Base-by-base conservation (phyloP, 352 stramenopile species). In the Phytophthora pini region DNA sequence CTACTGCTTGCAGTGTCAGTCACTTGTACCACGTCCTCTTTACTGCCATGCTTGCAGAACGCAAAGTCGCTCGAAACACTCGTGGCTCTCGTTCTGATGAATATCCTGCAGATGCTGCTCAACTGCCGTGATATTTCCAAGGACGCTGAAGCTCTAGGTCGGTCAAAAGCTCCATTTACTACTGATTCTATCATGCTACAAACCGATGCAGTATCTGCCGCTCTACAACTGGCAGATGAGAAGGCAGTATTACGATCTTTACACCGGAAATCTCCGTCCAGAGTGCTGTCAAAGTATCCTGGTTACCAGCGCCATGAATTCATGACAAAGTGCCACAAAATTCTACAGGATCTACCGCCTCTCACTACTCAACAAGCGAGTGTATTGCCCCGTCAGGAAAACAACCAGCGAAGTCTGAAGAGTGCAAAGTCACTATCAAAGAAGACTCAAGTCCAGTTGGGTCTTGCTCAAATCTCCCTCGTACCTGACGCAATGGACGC, bases 1-100 rank as follows among this genome's bases (percentile, higher is more conserved):
- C 70, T 41, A 51, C 52, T 12, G 74, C 50, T 29, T 56, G 40
- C 26, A 70, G 52, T 13, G 61, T 65, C 11, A 47, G 64, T 0
- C 74, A 81, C 34, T 45, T 81, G 0, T 83, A 78, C 58, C 77
- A 86, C 48, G 46, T 73, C 8, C 45, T 82, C 7, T 85, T 85
- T 39, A 65, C 65, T 0, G 69, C 51, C 22, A 72, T 61, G 65
- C 24, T 51, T 86, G 1, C 74, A 86, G 40, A 77, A 68, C 15
- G 46, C 74, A 15, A 79, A 80, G 44, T 81, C 77, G 1, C 24
- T 55, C 1, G 49, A 66, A 5, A 74, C 65, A 1, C 61, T 79
- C 17, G 36, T 38, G 0, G 43, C 74, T 12, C 17, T 83, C n/a
- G 24, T 75, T 17, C 38, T 15, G 1, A 56, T 77, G 40, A 70